Evolutionary conservation across 2,329 filamentous ascomycete genomes (phyloP), one percentile per base, ranked within the genome.

Genomic region (Aspergillus latus): DNA sequence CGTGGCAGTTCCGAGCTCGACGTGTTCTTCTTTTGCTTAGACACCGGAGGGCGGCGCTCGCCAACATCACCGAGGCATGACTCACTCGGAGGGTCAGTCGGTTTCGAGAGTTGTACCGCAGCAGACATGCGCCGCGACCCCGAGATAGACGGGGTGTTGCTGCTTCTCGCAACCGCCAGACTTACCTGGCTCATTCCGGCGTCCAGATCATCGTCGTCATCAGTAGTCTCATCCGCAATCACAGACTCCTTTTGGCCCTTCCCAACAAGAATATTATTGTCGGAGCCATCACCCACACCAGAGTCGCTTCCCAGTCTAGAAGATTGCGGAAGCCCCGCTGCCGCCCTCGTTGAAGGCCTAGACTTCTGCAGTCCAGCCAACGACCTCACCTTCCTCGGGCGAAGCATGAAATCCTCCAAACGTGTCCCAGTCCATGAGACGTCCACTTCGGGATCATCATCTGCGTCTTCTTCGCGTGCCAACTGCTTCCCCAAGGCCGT

Each of bases 381-480:
- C 1, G 73, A 74, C 47, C 67, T 67, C n/a, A 63, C 61, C 58
- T 71, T 73, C 46, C 65, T 65, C 16, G 73, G 70, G 47, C 70
- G 73, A 3, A 69, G 68, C 75, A 81, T 78, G n/a, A 81, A 66
- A 7, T 67, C 68, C 51, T 78, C 74, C 26, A 81, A 59, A 51
- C 72, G 74, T 6, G 78, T 81, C 4, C 78, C 78, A 29, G 71
- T 69, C 74, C 76, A 80, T 4, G 68, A 67, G 59, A 74, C 71
- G 4, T 69, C 64, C 8, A 70, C 65, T 10, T 70, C 70, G 11
- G 45, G 28, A 8, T 52, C 50, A 7, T 71, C 73, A 4, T 66
- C 65, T 5, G 54, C 58, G 10, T 65, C 61, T 30, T 67, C 59
- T 15, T 66, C 61, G 15, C 9, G 29, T 7, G 7, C 34, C 6